Evolutionary conservation across 164 flowering plant species (phyloP), one percentile per base, ranked within the genome.

Genomic region (Tetracentron sinense): DNA sequence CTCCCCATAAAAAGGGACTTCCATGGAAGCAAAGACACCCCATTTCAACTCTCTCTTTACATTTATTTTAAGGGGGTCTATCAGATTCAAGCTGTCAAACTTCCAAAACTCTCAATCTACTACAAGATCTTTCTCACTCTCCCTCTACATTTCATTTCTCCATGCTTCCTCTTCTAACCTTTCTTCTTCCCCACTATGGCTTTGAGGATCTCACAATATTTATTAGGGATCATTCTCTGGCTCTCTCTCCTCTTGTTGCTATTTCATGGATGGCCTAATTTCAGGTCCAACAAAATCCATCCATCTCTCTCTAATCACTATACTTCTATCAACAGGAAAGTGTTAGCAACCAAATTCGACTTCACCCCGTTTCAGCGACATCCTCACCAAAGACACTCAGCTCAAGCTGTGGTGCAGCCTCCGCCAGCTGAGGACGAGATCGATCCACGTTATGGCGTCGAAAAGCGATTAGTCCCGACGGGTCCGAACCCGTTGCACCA

Each of bases 401-500:
- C 44, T 19, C 38, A 30, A 5, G 44, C n/a, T 23, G 14, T 22
- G 4, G 31, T 16, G 42, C 51, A 60, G 25, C 69, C 58, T 57
- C 54, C 6, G 67, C 69, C 78, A 3, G 23, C 52, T 1, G 77
- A 35, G 25, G n/a, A 26, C 15, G 80, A 79, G 63, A 75, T 79
- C 27, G 90, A 83, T 52, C 84, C 83, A 0, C 71, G 75, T 17
- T 83, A 75, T 42, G 85, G 83, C 3, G 76, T 61, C 8, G 83
- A 83, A 5, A 82, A 82, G 62, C 71, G 90, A n/a, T 72, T 78
- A 29, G 88, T 85, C 21, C 90, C 90, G 2, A 77, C 83, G 2
- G 90, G 90, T 64, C 90, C 90, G 16, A 83, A 85, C 68, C 90
- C 90, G 2, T 72, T 85, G 68, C 90, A 85, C 81, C 87, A 85